Percentiles rank a stretch among this genome's conserved stretches.
These are phyloP conservation scores for Rhodotorula sp. DNA, from an alignment of 1,284 basidiomycete species.

Conservation along the genomic window DNA sequence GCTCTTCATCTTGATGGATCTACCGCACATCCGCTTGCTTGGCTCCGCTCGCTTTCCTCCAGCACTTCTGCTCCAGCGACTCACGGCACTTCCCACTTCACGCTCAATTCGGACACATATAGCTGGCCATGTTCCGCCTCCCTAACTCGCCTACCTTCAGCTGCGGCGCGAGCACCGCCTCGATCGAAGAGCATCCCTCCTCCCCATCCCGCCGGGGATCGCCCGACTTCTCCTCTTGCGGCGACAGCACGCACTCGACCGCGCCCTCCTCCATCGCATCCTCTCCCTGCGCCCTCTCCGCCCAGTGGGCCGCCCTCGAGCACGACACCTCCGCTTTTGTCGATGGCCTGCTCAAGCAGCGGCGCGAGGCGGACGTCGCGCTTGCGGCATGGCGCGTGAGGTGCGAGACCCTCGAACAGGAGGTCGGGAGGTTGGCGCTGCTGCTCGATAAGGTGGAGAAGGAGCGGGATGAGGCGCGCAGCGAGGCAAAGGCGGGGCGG, in stretches of 20 bases:
- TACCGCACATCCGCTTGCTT: too few relatives aligned
- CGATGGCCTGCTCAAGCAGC: not conserved
- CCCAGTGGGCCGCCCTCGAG: not conserved
- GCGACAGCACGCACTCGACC: not conserved
- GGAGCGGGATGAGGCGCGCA: constrained; percentile 7
- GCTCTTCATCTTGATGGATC: not conserved
- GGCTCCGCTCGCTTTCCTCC: not conserved
- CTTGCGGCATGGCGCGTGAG: constrained; percentile 9
- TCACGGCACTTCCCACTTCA: too few relatives aligned
- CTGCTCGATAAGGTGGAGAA: not conserved
- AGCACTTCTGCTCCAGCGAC: not conserved
- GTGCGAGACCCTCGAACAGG: constrained; percentile 14
- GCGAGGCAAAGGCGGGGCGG: not conserved
- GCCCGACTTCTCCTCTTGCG: not conserved
- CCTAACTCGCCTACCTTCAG: not conserved
- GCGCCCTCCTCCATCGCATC: not conserved
- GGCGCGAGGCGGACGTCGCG: constrained; percentile 1
- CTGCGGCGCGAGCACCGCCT: not conserved
- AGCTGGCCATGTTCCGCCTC: not conserved
- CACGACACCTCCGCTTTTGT: not conserved
- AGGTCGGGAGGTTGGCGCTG: constrained; percentile 3
- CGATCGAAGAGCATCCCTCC: not conserved
- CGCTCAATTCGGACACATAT: not conserved
- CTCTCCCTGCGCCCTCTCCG: not conserved
- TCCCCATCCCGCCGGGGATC: not conserved